Conservation (phyloP, 805 yeast genomes). For the Teunomyces lycoperdinae region DNA sequence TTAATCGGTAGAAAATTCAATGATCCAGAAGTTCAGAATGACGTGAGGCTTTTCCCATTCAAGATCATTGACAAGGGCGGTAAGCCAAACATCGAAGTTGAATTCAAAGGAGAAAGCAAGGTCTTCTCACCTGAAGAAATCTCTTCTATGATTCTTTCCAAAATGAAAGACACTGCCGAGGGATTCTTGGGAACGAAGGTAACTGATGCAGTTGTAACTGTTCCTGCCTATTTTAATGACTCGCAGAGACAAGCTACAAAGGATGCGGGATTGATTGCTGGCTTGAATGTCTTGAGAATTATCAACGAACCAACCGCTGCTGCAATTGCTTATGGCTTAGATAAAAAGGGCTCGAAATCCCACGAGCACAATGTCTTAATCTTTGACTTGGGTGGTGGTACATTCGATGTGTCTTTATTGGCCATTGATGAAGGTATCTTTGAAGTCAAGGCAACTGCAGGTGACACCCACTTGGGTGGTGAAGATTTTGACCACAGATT, state of each 20-base stretch:
- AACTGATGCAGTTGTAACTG: slow-evolving; percentile 48
- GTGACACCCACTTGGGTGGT: slow-evolving; percentile 98
- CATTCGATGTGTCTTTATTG: slow-evolving; percentile 86
- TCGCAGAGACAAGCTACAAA: slow-evolving; percentile 46
- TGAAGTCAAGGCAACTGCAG: slow-evolving; percentile 90
- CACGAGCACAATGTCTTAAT: slow-evolving; percentile 88
- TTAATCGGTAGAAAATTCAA: slow-evolving; percentile 79
- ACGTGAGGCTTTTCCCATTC: slow-evolving; percentile 88
- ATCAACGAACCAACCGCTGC: slow-evolving; percentile 47
- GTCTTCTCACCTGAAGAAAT: slow-evolving; percentile 91
- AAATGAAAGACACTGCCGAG: slow-evolving; percentile 94
- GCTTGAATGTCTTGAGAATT: slow-evolving; percentile 43
- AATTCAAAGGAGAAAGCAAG: slow-evolving; percentile 84
- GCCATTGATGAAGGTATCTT: slow-evolving; percentile 89
- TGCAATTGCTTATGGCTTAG: slow-evolving; percentile 45
- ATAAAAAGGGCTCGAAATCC: slow-evolving; percentile 45
- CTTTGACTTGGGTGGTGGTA: slow-evolving; percentile 97
- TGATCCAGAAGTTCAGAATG: slow-evolving; percentile 76
- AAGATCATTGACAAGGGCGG: slow-evolving; percentile 72
- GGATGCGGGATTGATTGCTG: slow-evolving; percentile 45
- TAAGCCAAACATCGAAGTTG: slow-evolving; percentile 85
- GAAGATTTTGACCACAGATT: slow-evolving; percentile 92
- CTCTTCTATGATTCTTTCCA: slow-evolving; percentile 85
- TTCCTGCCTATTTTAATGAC: slow-evolving; percentile 44
- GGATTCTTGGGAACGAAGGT: slow-evolving; percentile 82